Evolutionary conservation across 495 filamentous ascomycete genomes (phyloP).

Genomic region (Astrothelium macrocarpum): DNA sequence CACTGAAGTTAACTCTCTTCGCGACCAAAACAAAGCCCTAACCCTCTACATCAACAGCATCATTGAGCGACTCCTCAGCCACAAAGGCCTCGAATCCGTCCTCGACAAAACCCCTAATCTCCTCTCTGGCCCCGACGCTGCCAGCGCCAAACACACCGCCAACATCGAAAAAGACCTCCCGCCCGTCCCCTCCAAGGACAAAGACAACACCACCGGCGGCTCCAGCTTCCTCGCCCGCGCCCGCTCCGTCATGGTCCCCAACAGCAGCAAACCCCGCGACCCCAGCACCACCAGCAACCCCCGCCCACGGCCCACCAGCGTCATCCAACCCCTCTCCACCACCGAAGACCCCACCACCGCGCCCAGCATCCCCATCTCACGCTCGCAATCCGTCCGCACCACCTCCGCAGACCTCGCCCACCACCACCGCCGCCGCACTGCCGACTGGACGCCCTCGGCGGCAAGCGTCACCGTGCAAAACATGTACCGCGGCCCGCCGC

Average conservation of each 20-base stretch:
- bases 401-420: slow-evolving; percentile 32
- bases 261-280: slow-evolving; percentile 33
- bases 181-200: slow-evolving; percentile 54
- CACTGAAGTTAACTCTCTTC: slow-evolving; percentile 65
- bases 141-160: slow-evolving; percentile 26
- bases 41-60: slow-evolving; percentile 98
- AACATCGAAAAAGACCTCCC: slow-evolving; percentile 79
- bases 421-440: slow-evolving; percentile 50
- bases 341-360: slow-evolving; percentile 69
- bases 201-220: slow-evolving; percentile 38
- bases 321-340: slow-evolving; percentile 46
- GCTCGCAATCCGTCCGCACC: slow-evolving; percentile 54
- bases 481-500: slow-evolving; percentile 61
- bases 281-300: slow-evolving; percentile 34
- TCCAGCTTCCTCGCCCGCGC: slow-evolving; percentile 62
- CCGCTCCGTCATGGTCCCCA: slow-evolving; percentile 52
- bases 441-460: slow-evolving; percentile 59
- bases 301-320: slow-evolving; percentile 53
- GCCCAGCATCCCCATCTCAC: slow-evolving; percentile 66
- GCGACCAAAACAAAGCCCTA: slow-evolving; percentile 92
- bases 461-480: slow-evolving; percentile 65
- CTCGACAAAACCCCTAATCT: slow-evolving; percentile 64
- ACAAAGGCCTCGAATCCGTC: slow-evolving; percentile 89
- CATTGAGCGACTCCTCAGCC: slow-evolving; percentile 83
- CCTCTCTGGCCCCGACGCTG: slow-evolving; percentile 24